Base-by-base conservation (phyloP, 495 filamentous ascomycete genomes). In the Neurospora tetrasperma region DNA sequence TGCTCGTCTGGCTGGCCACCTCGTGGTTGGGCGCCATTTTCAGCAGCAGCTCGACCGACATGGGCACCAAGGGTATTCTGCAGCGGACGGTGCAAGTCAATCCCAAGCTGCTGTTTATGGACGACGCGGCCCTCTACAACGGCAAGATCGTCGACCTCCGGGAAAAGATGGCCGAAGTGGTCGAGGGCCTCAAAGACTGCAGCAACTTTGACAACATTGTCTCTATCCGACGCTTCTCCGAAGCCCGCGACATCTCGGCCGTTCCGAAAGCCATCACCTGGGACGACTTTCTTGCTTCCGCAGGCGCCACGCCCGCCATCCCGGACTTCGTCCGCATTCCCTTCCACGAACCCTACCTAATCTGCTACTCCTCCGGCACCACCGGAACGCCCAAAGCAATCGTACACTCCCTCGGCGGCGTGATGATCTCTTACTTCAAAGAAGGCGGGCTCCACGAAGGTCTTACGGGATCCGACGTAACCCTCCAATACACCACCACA, bases 81-180 rank as follows among this genome's bases (percentile, higher is more conserved):
- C 91, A 94, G 80, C 84, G 93, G 35, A 80, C 92, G 70, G 79
- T 89, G 66, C 92, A 94, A 82, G 87, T 94, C 46, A 84, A 89
- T 77, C 93, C 91, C 42, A 85, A 86, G 79, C 81, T 86, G 75
- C 80, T 96, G 38, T 94, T 96, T 76, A 87, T 93, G 81, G 93
- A 96, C 74, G 92, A 96, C 76, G 85, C 84, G 18, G 86, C 92
- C 2, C 81, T 94, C 23, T 96, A 96, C 75, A 96, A 94, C 77
- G 91, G 91, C 16, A 92, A 91, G 80, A 85, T 81, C 6, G 84
- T 91, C 16, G 92, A 94, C 77, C 80, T 96, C 31, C 86, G 90
- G 31, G 73, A 79, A 2, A 96, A 94, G 80, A 94, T 96, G 82
- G 76, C 76, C 11, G 88, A 92, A 42, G 84, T 94, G 42, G 83